Percentiles rank a stretch among this genome's conserved stretches.
Conservation (phyloP, 306 rosid species). For the Cicer chorassanicum region DNA sequence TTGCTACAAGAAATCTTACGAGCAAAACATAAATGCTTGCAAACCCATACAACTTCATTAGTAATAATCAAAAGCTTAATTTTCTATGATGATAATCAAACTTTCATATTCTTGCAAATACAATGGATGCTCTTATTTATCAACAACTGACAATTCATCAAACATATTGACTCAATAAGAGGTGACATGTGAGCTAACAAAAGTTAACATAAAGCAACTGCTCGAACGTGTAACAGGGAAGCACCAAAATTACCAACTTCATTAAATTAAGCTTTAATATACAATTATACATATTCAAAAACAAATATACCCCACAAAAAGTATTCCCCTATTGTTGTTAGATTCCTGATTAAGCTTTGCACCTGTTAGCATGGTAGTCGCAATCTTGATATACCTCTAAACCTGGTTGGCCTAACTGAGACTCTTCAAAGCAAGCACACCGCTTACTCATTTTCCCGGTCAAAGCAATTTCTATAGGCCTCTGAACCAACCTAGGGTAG, state of each 20-base stretch:
- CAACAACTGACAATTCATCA: not conserved
- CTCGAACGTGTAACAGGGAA: not conserved
- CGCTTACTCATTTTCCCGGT: conserved; percentile 92
- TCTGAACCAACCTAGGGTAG: conserved; percentile 80
- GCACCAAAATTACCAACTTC: conserved; percentile 8
- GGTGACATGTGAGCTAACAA: not conserved
- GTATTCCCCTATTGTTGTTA: conserved; percentile 5
- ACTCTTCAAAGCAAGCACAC: conserved; percentile 84
- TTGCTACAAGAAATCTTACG: too few species aligned
- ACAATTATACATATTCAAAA: conserved; percentile 8
- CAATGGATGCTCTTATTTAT: too few species aligned
- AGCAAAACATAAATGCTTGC: too few species aligned
- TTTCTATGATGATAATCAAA: too few species aligned
- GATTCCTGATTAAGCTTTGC: conserved; percentile 52
- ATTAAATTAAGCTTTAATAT: conserved; percentile 36
- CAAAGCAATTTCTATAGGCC: conserved; percentile 88
- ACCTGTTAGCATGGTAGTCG: conserved; percentile 68
- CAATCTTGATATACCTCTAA: conserved; percentile 82
- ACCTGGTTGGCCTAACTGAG: conserved; percentile 72
- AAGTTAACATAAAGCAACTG: not conserved
- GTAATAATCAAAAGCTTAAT: too few species aligned
- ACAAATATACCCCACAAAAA: not conserved
- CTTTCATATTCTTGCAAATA: too few species aligned
- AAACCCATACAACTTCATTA: too few species aligned
- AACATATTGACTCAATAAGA: not conserved